Conservation (phyloP, 1,284 basidiomycete genomes). For the Pisolithus thermaeus region DNA sequence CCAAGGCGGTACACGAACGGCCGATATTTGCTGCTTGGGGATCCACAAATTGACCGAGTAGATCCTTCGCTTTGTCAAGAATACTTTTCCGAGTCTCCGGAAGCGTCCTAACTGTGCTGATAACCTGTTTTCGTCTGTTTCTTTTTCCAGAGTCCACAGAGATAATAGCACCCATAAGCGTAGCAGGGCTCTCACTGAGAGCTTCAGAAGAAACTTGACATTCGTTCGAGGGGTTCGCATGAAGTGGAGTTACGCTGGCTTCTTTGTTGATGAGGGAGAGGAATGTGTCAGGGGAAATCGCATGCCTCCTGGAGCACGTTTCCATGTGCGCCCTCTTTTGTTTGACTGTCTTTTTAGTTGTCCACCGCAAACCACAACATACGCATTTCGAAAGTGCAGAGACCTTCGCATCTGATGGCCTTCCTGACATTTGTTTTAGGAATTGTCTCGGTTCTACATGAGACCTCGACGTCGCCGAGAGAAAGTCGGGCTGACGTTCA, state of each 20-base stretch:
- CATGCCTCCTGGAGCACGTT: constrained; percentile 57
- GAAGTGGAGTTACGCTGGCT: constrained; percentile 25
- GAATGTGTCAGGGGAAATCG: constrained; percentile 51
- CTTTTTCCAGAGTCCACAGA: constrained; percentile 42
- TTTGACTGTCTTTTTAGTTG: constrained; percentile 50
- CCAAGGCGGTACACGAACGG: background rate
- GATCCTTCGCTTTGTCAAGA: constrained; percentile 45
- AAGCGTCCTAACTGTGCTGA: constrained; percentile 42
- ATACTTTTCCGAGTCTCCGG: constrained; percentile 48
- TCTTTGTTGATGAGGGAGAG: constrained; percentile 46
- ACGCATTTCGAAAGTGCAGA: constrained; percentile 51
- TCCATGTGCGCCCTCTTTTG: constrained; percentile 65
- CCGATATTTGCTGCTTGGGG: background rate
- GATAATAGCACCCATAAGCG: constrained; percentile 52
- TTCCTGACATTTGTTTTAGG: constrained; percentile 21
- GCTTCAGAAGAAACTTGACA: background rate
- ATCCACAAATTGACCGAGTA: constrained; percentile 30
- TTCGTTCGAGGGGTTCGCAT: constrained; percentile 3
- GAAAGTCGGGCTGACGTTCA: background rate
- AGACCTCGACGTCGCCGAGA: background rate
- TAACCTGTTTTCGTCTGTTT: constrained; percentile 34
- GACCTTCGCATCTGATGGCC: constrained; percentile 44
- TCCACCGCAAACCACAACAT: constrained; percentile 63
- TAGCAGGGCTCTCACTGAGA: constrained; percentile 23
- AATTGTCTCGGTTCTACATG: constrained; percentile 1